Evolutionary conservation across 495 filamentous ascomycete genomes (phyloP).

Genomic region (Daldinia vernicosa): DNA sequence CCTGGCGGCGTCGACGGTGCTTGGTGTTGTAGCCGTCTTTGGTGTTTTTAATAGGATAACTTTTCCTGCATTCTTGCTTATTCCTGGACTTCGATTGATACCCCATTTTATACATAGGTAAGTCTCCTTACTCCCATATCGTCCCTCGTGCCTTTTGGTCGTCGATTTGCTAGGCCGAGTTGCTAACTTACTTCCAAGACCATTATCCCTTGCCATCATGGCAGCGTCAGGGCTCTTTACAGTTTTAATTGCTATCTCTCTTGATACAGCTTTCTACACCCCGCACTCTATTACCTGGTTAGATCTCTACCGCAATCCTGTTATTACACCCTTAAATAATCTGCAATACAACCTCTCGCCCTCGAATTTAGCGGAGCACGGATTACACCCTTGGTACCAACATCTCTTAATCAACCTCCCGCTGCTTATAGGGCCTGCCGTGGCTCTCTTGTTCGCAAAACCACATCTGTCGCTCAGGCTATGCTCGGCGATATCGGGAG

Average conservation of each 20-base stretch:
- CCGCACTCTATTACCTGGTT: conserved; percentile 64
- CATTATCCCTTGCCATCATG: conserved; percentile 71
- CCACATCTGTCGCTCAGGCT: conserved; percentile 66
- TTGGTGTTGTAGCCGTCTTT: conserved; percentile 82
- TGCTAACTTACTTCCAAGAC: conserved; percentile 57
- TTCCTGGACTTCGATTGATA: conserved; percentile 81
- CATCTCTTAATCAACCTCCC: conserved; percentile 87
- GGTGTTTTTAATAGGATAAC: conserved; percentile 96
- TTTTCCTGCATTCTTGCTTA: conserved; percentile 87
- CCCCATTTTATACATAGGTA: conserved; percentile 87
- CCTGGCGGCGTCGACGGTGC: conserved; percentile 73
- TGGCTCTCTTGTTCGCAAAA: conserved; percentile 70
- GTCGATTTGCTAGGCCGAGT: background rate
- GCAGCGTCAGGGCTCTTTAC: conserved; percentile 67
- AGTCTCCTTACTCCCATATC: conserved; percentile 40
- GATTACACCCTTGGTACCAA: conserved; percentile 90
- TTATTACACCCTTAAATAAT: conserved; percentile 92
- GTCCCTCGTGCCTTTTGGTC: background rate
- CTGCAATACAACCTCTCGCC: conserved; percentile 82
- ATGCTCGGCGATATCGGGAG: conserved; percentile 82
- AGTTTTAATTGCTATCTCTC: conserved; percentile 72
- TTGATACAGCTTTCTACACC: conserved; percentile 86
- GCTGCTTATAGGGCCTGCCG: conserved; percentile 88
- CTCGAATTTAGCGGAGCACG: conserved; percentile 85
- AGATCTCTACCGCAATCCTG: conserved; percentile 64